Evolutionary conservation across 2,329 filamentous ascomycete species (phyloP).

Genomic region (Polytolypa hystricis): DNA sequence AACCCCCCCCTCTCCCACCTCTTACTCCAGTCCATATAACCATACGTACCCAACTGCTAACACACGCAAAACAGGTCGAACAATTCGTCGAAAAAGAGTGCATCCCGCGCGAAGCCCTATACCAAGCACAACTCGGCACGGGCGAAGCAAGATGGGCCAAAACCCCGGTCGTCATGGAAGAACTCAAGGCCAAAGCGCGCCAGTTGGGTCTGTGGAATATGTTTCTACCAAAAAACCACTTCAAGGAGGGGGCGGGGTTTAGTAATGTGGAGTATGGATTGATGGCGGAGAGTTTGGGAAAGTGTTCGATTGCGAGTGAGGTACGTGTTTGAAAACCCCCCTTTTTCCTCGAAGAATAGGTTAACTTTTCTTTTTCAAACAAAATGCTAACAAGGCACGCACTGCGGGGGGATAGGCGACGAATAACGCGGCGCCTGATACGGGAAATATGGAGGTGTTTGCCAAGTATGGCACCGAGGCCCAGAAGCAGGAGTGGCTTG

Average conservation of each 20-base stretch:
- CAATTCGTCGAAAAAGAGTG: conserved; percentile 97
- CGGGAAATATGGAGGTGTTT: conserved; percentile 90
- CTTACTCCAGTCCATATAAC: neutral
- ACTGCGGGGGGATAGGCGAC: conserved; percentile 53
- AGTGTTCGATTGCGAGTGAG: conserved; percentile 71
- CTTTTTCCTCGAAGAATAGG: too few relatives aligned
- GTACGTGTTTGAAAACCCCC: conserved; percentile 17
- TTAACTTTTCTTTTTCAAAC: too few relatives aligned
- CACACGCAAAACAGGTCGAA: conserved; percentile 50
- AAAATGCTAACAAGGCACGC: too few relatives aligned
- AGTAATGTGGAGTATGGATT: conserved; percentile 93
- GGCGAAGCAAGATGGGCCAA: conserved; percentile 67
- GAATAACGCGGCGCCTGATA: conserved; percentile 85
- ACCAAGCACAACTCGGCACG: conserved; percentile 66
- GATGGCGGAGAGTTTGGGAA: conserved; percentile 93
- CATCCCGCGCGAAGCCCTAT: conserved; percentile 71
- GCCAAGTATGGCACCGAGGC: conserved; percentile 80
- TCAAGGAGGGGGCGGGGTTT: conserved; percentile 88
- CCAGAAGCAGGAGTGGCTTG: conserved; percentile 76
- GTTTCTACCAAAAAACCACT: conserved; percentile 91
- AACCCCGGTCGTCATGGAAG: conserved; percentile 73
- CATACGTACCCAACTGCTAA: neutral
- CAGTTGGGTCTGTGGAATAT: conserved; percentile 92
- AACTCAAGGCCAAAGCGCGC: conserved; percentile 74
- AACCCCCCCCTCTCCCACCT: too few relatives aligned